Base-by-base conservation (phyloP, 805 yeast genomes). In the Saccharomyces jurei region DNA sequence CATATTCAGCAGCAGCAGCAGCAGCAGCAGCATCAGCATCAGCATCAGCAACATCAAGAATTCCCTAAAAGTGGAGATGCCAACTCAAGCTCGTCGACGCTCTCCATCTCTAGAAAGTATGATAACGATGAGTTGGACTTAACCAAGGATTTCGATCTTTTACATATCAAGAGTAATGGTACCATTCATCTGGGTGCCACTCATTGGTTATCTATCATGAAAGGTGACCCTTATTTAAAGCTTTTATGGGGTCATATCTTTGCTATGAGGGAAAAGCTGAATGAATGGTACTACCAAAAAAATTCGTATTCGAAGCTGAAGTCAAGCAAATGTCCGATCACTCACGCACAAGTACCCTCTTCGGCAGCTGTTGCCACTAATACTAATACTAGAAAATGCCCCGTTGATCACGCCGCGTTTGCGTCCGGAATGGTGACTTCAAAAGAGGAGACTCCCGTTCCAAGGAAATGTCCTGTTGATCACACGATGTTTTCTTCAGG, bases 201-300 rank as follows among this genome's bases (percentile, higher is more conserved):
- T 3, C 81, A 82, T 26, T 81, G 84, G 83, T 66, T 81, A 60
- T 82, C 82, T 28, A 74, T 81, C 22, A 80, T 80, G 73, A 77
- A 81, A 62, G 82, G 82, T 60, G 85, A 81, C 58, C 79, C 82
- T 4, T 80, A 79, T 60, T 63, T 81, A 49, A 76, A 81, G 55
- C 77, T 80, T 48, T 61, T 81, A 26, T 81, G 85, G 85, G 73
- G 74, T 4, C 79, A 75, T 57, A 75, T 75, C 27, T 75, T 75
- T 58, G 73, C 71, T 36, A 65, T 75, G 58, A 69, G 78, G 57
- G 77, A 74, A 53, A 69, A 64, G 50, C 57, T 69, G 31, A 58
- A 64, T 50, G 73, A 69, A 49, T 68, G 70, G 69, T 68, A 67
- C 49, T 58, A 58, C 32, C 67, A 68, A 50, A 65, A 62, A 55